These are phyloP conservation scores for Spathaspora passalidarum DNA, from an alignment of 805 yeast species.

Conservation along the genomic window DNA sequence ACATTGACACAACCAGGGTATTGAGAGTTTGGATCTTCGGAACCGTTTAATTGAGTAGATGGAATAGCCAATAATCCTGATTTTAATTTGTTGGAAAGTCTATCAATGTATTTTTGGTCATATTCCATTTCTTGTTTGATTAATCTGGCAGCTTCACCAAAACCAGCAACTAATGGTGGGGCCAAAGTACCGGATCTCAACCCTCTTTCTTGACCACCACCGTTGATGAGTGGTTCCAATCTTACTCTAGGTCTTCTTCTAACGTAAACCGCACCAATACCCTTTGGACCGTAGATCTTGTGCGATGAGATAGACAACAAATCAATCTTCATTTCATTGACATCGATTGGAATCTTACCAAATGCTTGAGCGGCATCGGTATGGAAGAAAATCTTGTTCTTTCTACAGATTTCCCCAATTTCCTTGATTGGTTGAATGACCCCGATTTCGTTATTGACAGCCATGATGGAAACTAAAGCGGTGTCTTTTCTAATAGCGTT, in stretches of 20 bases:
- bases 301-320: conserved; percentile 92
- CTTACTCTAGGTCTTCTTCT: conserved; percentile 98
- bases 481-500: conserved; percentile 88
- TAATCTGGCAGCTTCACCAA: conserved; percentile 95
- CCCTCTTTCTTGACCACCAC: conserved; percentile 99
- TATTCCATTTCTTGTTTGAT: conserved; percentile 69
- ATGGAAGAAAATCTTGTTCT: conserved; percentile 91
- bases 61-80: conserved; percentile 75
- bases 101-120: conserved; percentile 68
- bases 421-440: conserved; percentile 95
- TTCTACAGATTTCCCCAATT: conserved; percentile 84
- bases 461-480: conserved; percentile 87
- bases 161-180: conserved; percentile 93
- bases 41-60: conserved; percentile 89
- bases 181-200: conserved; percentile 95
- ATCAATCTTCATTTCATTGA: conserved; percentile 90
- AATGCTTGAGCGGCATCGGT: conserved; percentile 97
- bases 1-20: conserved; percentile 95
- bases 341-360: conserved; percentile 91
- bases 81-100: conserved; percentile 69
- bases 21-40: conserved; percentile 44
- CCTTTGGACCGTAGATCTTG: conserved; percentile 97
- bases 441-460: conserved; percentile 97
- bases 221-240: conserved; percentile 89
- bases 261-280: conserved; percentile 91